A percentile compares a stretch with the other conserved stretches of the same genome.
Conservation (phyloP, 2,329 filamentous ascomycete genomes). For the Oidium heveae region DNA sequence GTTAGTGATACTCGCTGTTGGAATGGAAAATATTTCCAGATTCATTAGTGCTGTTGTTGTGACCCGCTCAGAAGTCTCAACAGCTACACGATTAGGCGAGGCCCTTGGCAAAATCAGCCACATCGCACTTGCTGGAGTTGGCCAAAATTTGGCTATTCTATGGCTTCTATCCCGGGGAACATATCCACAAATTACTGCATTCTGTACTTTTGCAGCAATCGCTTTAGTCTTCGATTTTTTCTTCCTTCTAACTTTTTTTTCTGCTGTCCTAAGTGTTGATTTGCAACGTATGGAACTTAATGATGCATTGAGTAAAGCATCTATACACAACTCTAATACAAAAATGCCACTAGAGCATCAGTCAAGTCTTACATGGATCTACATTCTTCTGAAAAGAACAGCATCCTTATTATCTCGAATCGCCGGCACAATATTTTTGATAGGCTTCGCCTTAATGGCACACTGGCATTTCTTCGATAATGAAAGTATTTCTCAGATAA, state of each 20-base stretch:
- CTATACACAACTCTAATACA: slow-evolving; percentile 16
- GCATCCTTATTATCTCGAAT: slow-evolving; percentile 46
- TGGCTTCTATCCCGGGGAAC: slow-evolving; percentile 39
- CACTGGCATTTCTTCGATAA: slow-evolving; percentile 58
- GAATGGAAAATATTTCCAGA: slow-evolving; percentile 54
- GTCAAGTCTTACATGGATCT: slow-evolving; percentile 26
- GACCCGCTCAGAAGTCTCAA: slow-evolving; percentile 41
- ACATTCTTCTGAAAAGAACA: slow-evolving; percentile 36
- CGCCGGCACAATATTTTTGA: slow-evolving; percentile 46
- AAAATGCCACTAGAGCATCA: slow-evolving; percentile 6
- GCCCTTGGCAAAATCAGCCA: slow-evolving; percentile 51
- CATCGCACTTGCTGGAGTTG: slow-evolving; percentile 38
- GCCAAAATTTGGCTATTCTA: slow-evolving; percentile 43
- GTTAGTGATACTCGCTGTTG: slow-evolving; percentile 47
- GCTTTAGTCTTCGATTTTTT: slow-evolving; percentile 56
- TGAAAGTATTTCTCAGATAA: slow-evolving; percentile 19
- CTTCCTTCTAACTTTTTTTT: slow-evolving; percentile 56
- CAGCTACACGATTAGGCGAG: slow-evolving; percentile 42
- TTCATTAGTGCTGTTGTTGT: slow-evolving; percentile 55
- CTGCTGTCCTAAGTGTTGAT: slow-evolving; percentile 56
- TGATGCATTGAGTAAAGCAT: slow-evolving; percentile 34
- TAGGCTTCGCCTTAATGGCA: slow-evolving; percentile 45
- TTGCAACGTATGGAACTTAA: slow-evolving; percentile 51
- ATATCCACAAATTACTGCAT: slow-evolving; percentile 44
- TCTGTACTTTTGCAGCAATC: slow-evolving; percentile 52